phyloP scores from a whole-genome alignment of 768 basidiomycete genomes.

The Asterophora parasitica region DNA sequence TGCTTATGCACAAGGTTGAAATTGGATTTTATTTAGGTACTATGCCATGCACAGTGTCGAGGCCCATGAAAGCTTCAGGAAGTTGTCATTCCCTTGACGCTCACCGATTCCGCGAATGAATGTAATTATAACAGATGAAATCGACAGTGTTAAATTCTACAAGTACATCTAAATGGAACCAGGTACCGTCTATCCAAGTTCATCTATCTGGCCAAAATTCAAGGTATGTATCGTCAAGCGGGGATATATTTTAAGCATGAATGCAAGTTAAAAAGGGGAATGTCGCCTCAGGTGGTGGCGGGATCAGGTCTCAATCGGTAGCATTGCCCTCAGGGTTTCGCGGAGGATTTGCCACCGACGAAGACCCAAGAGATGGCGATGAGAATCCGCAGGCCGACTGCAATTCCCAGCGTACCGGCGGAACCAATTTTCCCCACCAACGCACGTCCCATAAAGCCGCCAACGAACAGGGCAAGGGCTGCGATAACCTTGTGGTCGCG shows the following conservation, averaged over 20 bases:
- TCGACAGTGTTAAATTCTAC: not conserved
- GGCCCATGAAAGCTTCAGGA: too few relatives aligned
- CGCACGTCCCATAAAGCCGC: slow-evolving; percentile 64
- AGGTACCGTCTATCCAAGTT: not conserved
- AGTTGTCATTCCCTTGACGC: too few relatives aligned
- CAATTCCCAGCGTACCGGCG: slow-evolving; percentile 62
- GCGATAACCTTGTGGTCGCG: slow-evolving; percentile 11
- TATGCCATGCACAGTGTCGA: too few relatives aligned
- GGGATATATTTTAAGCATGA: not conserved
- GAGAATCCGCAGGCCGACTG: slow-evolving; percentile 55
- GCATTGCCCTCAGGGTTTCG: too few relatives aligned
- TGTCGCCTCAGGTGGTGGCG: too few relatives aligned
- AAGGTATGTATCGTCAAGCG: not conserved
- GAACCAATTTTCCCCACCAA: slow-evolving; percentile 57
- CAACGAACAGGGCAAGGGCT: slow-evolving; percentile 61
- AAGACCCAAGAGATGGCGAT: slow-evolving; percentile 64
- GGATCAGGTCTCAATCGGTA: too few relatives aligned
- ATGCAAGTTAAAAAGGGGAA: too few relatives aligned
- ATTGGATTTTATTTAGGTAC: too few relatives aligned
- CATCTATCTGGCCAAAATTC: too few relatives aligned
- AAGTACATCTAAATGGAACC: not conserved
- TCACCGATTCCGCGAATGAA: too few relatives aligned
- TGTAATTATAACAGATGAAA: too few relatives aligned
- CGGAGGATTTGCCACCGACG: slow-evolving; percentile 38
- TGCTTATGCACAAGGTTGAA: too few relatives aligned